Evolutionary conservation across 768 basidiomycete genomes (phyloP).

Genomic region (Gymnopilus dilepis): DNA sequence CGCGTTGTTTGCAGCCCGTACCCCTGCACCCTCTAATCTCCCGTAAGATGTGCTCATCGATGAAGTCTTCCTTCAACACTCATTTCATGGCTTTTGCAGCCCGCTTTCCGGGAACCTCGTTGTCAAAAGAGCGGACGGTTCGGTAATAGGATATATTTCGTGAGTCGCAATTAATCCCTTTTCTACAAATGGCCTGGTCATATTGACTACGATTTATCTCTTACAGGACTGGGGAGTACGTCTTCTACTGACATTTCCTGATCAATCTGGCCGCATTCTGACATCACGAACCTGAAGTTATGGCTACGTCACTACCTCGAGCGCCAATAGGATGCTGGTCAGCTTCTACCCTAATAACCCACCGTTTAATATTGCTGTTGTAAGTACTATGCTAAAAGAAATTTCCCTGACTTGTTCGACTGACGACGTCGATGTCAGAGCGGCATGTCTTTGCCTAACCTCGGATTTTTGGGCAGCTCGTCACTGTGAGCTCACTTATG

Average conservation of each 20-base stretch:
- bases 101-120: background rate
- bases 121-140: background rate
- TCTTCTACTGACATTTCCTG: too few species aligned
- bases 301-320: background rate
- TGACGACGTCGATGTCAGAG: too few species aligned
- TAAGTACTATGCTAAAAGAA: background rate
- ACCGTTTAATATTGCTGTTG: constrained; percentile 18
- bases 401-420: too few species aligned
- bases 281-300: background rate
- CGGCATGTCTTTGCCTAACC: background rate
- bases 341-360: constrained; percentile 11
- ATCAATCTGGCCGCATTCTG: background rate
- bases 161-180: background rate
- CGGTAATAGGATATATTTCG: background rate
- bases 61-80: background rate
- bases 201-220: too few species aligned
- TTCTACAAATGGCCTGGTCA: background rate
- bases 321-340: constrained; percentile 2
- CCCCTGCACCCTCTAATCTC: background rate
- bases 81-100: too few species aligned
- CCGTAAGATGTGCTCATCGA: background rate
- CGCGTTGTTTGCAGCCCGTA: background rate
- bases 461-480: too few species aligned
- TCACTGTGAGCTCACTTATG: too few species aligned
- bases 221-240: background rate